These are phyloP conservation scores for Kodamaea ohmeri DNA, from an alignment of 1,139 yeast genomes.

Conservation along the genomic window DNA sequence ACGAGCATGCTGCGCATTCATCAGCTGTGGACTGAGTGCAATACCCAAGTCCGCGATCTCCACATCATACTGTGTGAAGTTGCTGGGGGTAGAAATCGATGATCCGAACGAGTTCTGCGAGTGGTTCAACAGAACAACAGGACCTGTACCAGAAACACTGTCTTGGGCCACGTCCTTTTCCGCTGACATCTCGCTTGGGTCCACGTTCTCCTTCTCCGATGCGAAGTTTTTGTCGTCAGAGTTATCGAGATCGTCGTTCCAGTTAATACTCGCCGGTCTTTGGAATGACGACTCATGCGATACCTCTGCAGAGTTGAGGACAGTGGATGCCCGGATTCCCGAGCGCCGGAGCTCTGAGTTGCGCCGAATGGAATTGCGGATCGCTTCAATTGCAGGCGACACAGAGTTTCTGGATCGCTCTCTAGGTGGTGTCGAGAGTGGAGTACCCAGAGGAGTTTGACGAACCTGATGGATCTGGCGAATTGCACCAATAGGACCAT, in stretches of 20 bases:
- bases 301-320: constrained; percentile 2
- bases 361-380: background rate
- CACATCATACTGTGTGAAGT: constrained; percentile 40
- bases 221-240: constrained; percentile 8
- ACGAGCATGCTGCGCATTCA: constrained; percentile 18
- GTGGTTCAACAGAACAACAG: constrained; percentile 9
- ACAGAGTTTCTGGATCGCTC: no score
- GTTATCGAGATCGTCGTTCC: constrained; percentile 31
- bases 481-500: no score
- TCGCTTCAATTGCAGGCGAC: background rate
- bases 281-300: constrained; percentile 40
- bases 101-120: constrained; percentile 25
- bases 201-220: constrained; percentile 6
- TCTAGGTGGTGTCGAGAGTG: no score
- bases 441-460: no score
- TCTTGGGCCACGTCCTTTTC: no score
- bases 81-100: constrained; percentile 41
- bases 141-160: no score
- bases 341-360: no score
- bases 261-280: constrained; percentile 41
- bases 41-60: constrained; percentile 47
- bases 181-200: constrained; percentile 3
- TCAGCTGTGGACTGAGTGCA: constrained; percentile 41
- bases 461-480: no score
- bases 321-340: no score